These are phyloP conservation scores for Wickerhamiella infanticola DNA, from an alignment of 1,139 yeast genomes.

Conservation along the genomic window DNA sequence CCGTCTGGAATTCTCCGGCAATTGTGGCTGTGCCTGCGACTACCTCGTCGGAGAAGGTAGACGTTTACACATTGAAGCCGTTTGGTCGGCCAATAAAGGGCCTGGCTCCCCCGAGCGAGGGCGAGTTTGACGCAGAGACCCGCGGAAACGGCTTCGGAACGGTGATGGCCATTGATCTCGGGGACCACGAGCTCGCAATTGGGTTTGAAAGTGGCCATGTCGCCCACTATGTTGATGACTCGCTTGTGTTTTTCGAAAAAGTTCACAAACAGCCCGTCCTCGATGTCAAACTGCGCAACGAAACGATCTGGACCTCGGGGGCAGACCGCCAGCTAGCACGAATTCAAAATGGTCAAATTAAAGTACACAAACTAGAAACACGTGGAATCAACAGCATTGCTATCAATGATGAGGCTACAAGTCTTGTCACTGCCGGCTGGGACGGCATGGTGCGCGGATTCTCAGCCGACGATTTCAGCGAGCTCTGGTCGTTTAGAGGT, in stretches of 20 bases:
- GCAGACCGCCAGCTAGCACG: constrained; percentile 19
- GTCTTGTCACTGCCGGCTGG: constrained; percentile 27
- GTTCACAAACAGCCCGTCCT: constrained; percentile 26
- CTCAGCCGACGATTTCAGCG: constrained; percentile 3
- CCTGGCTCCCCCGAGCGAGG: constrained; percentile 2
- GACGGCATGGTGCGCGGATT: constrained; percentile 26
- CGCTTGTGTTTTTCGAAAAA: constrained; percentile 9
- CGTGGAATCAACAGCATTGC: constrained; percentile 20
- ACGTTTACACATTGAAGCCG: constrained; percentile 19
- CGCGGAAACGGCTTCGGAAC: constrained; percentile 18
- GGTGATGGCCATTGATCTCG: constrained; percentile 24
- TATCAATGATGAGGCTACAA: constrained; percentile 19
- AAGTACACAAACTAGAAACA: constrained; percentile 4
- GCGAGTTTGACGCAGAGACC: constrained; percentile 6
- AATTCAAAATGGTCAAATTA: background rate
- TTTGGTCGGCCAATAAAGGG: constrained; percentile 15
- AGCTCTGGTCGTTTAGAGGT: constrained; percentile 15
- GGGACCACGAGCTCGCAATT: constrained; percentile 17
- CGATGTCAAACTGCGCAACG: constrained; percentile 10
- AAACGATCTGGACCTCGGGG: constrained; percentile 18
- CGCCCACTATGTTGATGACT: constrained; percentile 13
- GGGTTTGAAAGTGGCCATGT: constrained; percentile 29
- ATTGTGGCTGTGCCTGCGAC: constrained; percentile 27
- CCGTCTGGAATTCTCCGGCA: constrained; percentile 10
- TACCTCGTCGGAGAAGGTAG: constrained; percentile 23